Evolutionary conservation across 441 rosid genomes (phyloP), one percentile per base, ranked within the genome.

Genomic region (Croton setiger): DNA sequence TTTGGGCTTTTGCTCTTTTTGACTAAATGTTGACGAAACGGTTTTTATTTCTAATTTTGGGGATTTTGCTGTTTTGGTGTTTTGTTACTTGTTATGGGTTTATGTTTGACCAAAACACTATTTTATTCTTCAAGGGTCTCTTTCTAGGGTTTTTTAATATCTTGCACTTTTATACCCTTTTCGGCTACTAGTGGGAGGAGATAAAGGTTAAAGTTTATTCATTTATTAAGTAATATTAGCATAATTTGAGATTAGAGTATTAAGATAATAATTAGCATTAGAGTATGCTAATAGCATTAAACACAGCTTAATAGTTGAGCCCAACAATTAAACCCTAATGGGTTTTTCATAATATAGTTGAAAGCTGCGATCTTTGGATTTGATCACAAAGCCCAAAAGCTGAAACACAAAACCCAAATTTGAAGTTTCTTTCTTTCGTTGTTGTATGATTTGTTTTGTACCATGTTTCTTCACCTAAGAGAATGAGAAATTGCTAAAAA

Each of bases 11-110:
- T 59, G 12, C 33, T 17, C 57, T 48, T 55, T 71, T 72, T 72
- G 70, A 72, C 70, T 72, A 51, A 27, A 1, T 48, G 65, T 72
- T 72, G 75, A 72, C 75, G 51, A 43, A 43, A 13, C 67, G 27
- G 41, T 64, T 57, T 64, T 54, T 31, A 17, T 12, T 51, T 41
- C n/a, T 18, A 8, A 21, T 59, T 64, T 48, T 37, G 60, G 21
- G 35, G 31, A 27, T 27, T 27, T 27, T 27, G 31, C 31, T 27
- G 31, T 35, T 41, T 53, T 67, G 63, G 18, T 37, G 45, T 49
- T 68, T 23, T 23, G 45, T 20, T 23, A 45, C 14, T 45, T 6
- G 11, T 51, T 17, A 6, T 7, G 3, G 15, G 27, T 31, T 48
- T 31, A 4, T 7, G 31, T 45, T 59, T 59, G 62, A 67, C 70